phyloP scores from a whole-genome alignment of 306 rosid species.

The Arachis hypogaea region DNA sequence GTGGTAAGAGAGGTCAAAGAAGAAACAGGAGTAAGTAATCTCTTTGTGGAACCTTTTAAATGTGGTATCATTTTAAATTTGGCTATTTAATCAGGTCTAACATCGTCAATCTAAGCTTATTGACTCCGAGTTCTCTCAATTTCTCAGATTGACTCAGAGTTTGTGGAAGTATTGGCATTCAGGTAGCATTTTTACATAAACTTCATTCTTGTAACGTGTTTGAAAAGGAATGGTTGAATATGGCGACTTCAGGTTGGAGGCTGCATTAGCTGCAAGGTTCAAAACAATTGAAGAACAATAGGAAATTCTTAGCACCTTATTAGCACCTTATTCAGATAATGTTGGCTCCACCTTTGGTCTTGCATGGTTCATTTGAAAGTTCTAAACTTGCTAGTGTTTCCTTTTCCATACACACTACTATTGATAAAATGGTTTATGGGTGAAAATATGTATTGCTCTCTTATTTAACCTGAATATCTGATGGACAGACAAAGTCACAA shows the following conservation, averaged over 20 bases:
- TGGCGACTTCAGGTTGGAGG: not conserved
- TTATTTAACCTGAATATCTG: slow-evolving; percentile 31
- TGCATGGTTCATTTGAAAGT: not conserved
- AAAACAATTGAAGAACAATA: not conserved
- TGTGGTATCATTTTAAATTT: slow-evolving; percentile 18
- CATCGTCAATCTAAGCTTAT: slow-evolving; percentile 25
- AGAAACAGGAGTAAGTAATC: slow-evolving; percentile 85
- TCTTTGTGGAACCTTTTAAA: slow-evolving; percentile 9
- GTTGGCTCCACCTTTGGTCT: slow-evolving; percentile 6
- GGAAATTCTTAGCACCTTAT: not conserved
- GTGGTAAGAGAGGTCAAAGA: slow-evolving; percentile 87
- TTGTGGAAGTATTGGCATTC: slow-evolving; percentile 80
- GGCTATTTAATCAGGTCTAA: slow-evolving; percentile 13
- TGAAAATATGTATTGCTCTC: slow-evolving; percentile 18
- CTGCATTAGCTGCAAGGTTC: not conserved
- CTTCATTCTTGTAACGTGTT: slow-evolving; percentile 6
- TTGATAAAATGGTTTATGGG: not conserved
- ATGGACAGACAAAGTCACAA: slow-evolving; percentile 70
- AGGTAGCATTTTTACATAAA: slow-evolving; percentile 52
- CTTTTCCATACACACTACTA: not conserved
- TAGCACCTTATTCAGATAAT: not conserved
- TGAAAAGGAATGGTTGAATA: slow-evolving; percentile 8
- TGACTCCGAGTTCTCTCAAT: slow-evolving; percentile 38
- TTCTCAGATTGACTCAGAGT: slow-evolving; percentile 81
- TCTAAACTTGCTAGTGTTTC: slow-evolving; percentile 15